A percentile compares a stretch with the other conserved stretches of the same genome.
These are phyloP conservation scores for Podospora comata DNA, from an alignment of 495 filamentous ascomycete species.

Conservation along the genomic window DNA sequence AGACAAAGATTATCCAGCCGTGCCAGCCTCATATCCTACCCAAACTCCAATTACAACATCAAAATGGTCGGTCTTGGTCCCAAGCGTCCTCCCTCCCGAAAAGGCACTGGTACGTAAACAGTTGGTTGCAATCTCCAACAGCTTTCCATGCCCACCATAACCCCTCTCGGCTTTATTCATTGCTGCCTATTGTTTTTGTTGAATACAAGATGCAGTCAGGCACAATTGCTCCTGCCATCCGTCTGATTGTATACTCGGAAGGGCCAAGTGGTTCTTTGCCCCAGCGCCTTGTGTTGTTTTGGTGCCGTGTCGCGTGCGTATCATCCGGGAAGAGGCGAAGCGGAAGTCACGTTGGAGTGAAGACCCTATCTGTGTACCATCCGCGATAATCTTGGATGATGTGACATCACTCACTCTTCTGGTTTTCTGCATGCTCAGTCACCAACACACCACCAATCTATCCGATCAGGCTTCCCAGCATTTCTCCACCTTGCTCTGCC, in stretches of 20 bases:
- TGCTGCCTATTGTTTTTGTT: background rate
- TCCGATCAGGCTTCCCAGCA: constrained; percentile 5
- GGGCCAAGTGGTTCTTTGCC: background rate
- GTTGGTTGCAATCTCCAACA: background rate
- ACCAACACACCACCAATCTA: background rate
- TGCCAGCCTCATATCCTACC: too few species aligned
- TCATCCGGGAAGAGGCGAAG: constrained; percentile 8
- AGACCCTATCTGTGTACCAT: background rate
- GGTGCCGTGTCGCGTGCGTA: background rate
- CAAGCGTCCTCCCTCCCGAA: constrained; percentile 68
- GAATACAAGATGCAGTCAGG: background rate
- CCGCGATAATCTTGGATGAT: too few species aligned
- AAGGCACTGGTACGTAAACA: constrained; percentile 52
- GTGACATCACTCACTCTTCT: constrained; percentile 11
- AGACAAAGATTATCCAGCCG: too few species aligned
- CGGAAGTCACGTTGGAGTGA: background rate
- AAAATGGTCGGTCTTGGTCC: constrained; percentile 76
- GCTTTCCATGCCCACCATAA: background rate
- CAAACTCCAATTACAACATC: constrained; percentile 12
- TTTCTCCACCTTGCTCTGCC: background rate
- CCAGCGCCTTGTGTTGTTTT: background rate
- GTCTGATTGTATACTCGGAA: background rate
- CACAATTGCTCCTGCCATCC: background rate
- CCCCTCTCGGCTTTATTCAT: constrained; percentile 1
- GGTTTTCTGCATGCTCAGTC: background rate